Evolutionary conservation across 2,329 filamentous ascomycete species (phyloP).

Genomic region (Monosporascus sp.): DNA sequence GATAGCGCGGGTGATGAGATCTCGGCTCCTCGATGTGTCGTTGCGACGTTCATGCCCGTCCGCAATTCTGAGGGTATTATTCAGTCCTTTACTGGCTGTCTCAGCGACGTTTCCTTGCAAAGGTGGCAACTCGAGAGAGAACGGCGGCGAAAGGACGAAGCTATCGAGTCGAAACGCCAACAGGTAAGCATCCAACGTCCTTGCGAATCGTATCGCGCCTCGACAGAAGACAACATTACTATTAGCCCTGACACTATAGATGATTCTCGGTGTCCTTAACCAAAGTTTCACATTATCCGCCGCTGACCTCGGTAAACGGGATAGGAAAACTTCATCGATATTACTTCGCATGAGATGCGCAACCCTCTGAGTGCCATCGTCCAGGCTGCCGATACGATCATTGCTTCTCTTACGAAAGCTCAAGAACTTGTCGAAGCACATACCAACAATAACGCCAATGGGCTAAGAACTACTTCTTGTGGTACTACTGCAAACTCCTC

Average conservation of each 20-base stretch:
- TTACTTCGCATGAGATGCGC: slow-evolving; percentile 67
- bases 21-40: slow-evolving; percentile 41
- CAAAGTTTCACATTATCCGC: background rate
- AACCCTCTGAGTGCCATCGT: slow-evolving; percentile 70
- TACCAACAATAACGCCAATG: background rate
- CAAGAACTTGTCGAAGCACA: slow-evolving; percentile 31
- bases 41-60: slow-evolving; percentile 47
- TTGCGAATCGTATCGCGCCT: background rate
- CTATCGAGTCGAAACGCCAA: slow-evolving; percentile 56
- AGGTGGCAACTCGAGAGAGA: slow-evolving; percentile 48
- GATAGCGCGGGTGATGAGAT: slow-evolving; percentile 40
- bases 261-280: background rate
- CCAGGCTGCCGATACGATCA: slow-evolving; percentile 68
- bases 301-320: background rate
- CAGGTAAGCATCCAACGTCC: slow-evolving; percentile 34
- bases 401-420: slow-evolving; percentile 41
- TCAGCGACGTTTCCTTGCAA: slow-evolving; percentile 44
- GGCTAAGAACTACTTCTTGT: background rate
- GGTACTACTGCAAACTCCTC: slow-evolving; percentile 1
- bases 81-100: slow-evolving; percentile 43
- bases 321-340: slow-evolving; percentile 71
- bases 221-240: background rate
- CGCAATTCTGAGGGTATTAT: slow-evolving; percentile 40
- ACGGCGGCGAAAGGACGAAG: slow-evolving; percentile 39
- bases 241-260: background rate